phyloP scores from a whole-genome alignment of 73 alveolate genomes.

The Vitrella brassicaformis region DNA sequence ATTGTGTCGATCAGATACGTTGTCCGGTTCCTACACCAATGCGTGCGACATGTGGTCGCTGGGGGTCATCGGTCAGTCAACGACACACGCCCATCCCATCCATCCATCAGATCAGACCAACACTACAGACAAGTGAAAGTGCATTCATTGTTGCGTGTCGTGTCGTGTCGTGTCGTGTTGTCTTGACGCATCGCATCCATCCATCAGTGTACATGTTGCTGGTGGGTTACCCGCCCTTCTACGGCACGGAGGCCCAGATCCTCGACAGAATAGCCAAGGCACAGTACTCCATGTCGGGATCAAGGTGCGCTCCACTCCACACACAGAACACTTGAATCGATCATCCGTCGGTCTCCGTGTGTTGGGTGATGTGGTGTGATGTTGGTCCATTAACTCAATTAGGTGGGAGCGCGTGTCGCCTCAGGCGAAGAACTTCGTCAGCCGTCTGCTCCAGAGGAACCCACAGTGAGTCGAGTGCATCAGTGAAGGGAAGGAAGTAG shows the following conservation, averaged over 20 bases:
- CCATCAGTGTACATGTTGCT: no score
- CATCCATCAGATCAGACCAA: no score
- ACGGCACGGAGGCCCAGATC: not conserved
- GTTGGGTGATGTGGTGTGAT: not conserved
- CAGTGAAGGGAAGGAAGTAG: no score
- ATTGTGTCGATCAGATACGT: no score
- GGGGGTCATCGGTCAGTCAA: slow-evolving; percentile 1
- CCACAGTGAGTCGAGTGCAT: no score
- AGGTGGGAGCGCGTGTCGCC: slow-evolving; percentile 12
- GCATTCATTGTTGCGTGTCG: no score
- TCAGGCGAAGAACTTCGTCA: slow-evolving; percentile 40
- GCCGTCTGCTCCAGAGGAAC: slow-evolving; percentile 13
- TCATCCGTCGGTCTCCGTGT: not conserved
- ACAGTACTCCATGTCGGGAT: not conserved
- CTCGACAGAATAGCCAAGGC: not conserved
- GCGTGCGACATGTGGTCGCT: slow-evolving; percentile 22
- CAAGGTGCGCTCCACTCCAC: not conserved
- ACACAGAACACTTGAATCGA: not conserved
- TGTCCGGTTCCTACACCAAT: slow-evolving; percentile 9
- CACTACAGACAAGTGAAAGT: no score
- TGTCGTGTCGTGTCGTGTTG: no score
- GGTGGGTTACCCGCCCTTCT: not conserved
- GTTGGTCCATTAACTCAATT: not conserved
- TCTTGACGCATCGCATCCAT: no score
- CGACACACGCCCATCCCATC: no score